Evolutionary conservation across 2,329 filamentous ascomycete genomes (phyloP), one percentile per base, ranked within the genome.

Genomic region (Mollisia scopiformis): DNA sequence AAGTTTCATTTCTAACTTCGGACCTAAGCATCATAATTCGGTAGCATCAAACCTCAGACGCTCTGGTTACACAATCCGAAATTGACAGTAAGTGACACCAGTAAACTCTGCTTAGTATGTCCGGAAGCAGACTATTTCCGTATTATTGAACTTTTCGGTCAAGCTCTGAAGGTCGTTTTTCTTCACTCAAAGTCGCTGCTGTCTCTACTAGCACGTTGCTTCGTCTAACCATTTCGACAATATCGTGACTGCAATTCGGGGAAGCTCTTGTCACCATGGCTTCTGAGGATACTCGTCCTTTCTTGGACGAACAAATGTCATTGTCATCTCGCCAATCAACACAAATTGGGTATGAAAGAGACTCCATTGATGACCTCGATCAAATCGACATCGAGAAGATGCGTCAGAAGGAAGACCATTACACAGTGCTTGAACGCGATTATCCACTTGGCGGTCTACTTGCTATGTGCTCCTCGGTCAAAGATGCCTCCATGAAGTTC

Each of bases 321-420:
- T 50, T 25, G 23, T 50, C 46, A 28, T 50, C 46, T n/a, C 46
- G 46, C 23, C 46, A 50, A 28, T 50, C 46, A 28, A 50, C 46
- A 28, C 19, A 50, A 50, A 50, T 50, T 28, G 46, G 46, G 21
- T 25, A 50, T 28, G 46, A 50, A 28, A 28, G 46, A 50, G 46
- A 28, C 25, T 50, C 46, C 21, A 50, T 50, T 50, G 46, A 50
- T 16, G 25, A 50, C 23, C 46, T 50, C 23, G 46, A 50, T 14
- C 21, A 50, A 7, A 28, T 50, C 11, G 46, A 50, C n/a, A 25
- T 50, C 46, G 46, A 50, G 46, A 50, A 50, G 23, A 50, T 50
- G 46, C 46, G 21, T 50, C 46, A 16, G 16, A 50, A 50, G 46
- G 23, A 50, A 21, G 46, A 25, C 46, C 2, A 50, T 28, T 50